Evolutionary conservation across 2,329 filamentous ascomycete genomes (phyloP), one percentile per base, ranked within the genome.

Genomic region (Claviceps purpurea): DNA sequence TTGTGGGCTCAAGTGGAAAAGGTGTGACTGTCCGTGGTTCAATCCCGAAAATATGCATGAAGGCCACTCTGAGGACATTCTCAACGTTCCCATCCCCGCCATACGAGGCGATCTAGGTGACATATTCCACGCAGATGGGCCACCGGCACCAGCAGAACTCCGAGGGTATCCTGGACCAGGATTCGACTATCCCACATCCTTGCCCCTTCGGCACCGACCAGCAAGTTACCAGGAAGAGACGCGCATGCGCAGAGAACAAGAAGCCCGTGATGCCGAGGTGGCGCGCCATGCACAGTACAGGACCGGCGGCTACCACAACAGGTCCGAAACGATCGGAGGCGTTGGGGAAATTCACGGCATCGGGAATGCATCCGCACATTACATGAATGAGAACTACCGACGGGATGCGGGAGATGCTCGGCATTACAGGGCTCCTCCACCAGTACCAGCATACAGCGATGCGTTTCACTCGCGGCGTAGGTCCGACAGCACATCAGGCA

Each of bases 11-110:
- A 85, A 85, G 59, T 94, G 89, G 88, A 91, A 88, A 68, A 82
- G 75, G 1, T 95, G 89, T 62, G 81, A 86, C 50, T 95, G 89
- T 58, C 84, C 86, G 0, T 87, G 82, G 81, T 89, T 90, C 71
- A 86, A 82, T 62, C 79, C 82, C 59, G 75, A 79, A 26, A 57
- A 64, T 3, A 64, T 70, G 5, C 78, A 81, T 50, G 70, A 69
- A 13, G 81, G 85, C 56, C 71, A 71, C 3, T 64, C 79, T 10
- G 70, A 75, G 14, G 73, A 79, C 54, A 74, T 80, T 22, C 18
- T 20, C 69, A 68, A 73, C 42, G 65, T 76, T 5, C 72, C 75
- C 1, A 62, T 68, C 40, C 65, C 68, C 45, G 53, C 56, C 24
- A 59, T 57, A n/a, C 56, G 62, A n/a, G 59, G 60, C 6, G 59